These are phyloP conservation scores for Vickermania spadyakhi DNA, from an alignment of 208 protist genomes.

Conservation along the genomic window DNA sequence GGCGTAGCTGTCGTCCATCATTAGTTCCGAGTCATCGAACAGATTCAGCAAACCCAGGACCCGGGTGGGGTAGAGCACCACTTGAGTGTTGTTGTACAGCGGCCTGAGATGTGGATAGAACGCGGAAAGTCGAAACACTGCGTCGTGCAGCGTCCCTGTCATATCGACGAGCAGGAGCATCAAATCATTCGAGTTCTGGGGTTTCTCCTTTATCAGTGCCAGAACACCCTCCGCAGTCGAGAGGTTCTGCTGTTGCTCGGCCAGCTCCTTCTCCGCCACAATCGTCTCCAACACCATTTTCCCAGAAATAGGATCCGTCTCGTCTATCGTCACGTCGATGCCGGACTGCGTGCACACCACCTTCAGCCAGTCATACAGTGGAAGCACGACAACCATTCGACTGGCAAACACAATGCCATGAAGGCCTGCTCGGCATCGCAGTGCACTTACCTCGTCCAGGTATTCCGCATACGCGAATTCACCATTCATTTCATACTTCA, in stretches of 20 bases:
- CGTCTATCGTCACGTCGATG: constrained; percentile 63
- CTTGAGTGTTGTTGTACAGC: constrained; percentile 52
- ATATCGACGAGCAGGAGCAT: constrained; percentile 67
- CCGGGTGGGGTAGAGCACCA: constrained; percentile 70
- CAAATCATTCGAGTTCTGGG: constrained; percentile 30
- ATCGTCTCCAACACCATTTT: constrained; percentile 29
- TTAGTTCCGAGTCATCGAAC: constrained; percentile 82
- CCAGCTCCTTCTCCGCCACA: constrained; percentile 11
- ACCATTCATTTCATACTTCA: constrained; percentile 51
- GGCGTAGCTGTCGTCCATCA: constrained; percentile 60
- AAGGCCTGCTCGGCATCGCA: constrained; percentile 56
- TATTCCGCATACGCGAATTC: constrained; percentile 77
- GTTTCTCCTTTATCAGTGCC: not conserved
- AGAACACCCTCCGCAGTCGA: constrained; percentile 2
- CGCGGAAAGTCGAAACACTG: constrained; percentile 39
- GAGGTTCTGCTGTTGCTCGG: constrained; percentile 8
- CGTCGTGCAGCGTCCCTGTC: constrained; percentile 35
- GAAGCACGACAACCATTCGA: constrained; percentile 48
- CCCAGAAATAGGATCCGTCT: constrained; percentile 65
- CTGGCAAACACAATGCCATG: constrained; percentile 61
- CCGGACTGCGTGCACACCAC: constrained; percentile 43
- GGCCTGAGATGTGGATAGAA: constrained; percentile 60
- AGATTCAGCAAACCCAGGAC: constrained; percentile 79
- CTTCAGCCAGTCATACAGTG: constrained; percentile 73
- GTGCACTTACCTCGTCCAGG: constrained; percentile 30